A percentile compares a stretch with the other conserved stretches of the same genome.
phyloP scores from a whole-genome alignment of 2,329 filamentous ascomycete species.

The Nectriaceae sp. region DNA sequence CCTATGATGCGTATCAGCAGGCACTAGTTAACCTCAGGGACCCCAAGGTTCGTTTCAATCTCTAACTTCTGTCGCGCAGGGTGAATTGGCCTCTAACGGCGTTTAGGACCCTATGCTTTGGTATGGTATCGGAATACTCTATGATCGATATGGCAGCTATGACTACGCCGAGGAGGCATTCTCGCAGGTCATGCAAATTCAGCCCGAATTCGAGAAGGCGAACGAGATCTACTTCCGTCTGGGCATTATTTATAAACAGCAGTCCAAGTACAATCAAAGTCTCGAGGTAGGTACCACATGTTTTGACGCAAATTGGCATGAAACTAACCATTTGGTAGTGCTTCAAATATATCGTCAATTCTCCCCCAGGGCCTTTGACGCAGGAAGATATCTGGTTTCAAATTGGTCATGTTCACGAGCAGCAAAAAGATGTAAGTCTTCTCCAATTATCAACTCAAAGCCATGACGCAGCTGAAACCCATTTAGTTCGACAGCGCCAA shows the following conservation, averaged over 20 bases:
- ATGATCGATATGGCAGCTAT: constrained; percentile 92
- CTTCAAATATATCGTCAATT: constrained; percentile 96
- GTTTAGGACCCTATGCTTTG: constrained; percentile 88
- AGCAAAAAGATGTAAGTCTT: constrained; percentile 89
- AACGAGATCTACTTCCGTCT: constrained; percentile 99
- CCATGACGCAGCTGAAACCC: constrained; percentile 35
- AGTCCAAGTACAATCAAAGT: constrained; percentile 90
- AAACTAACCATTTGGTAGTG: too few species aligned
- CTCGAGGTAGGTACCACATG: constrained; percentile 84
- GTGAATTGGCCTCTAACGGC: constrained; percentile 11
- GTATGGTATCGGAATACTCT: constrained; percentile 98
- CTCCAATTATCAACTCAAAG: not conserved
- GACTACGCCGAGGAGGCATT: constrained; percentile 98
- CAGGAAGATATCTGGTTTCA: constrained; percentile 99
- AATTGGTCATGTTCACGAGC: constrained; percentile 97
- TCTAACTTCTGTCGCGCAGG: not conserved
- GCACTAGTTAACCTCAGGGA: constrained; percentile 90
- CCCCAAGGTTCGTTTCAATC: constrained; percentile 70
- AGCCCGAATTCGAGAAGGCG: constrained; percentile 95
- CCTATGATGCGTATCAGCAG: constrained; percentile 95
- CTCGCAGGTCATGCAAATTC: constrained; percentile 98
- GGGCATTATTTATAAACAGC: constrained; percentile 99
- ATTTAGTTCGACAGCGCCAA: constrained; percentile 90
- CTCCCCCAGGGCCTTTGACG: constrained; percentile 87
- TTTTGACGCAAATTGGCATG: too few species aligned